Conservation (phyloP, 495 filamentous ascomycete genomes). For the Massariosphaeria phaeospora region DNA sequence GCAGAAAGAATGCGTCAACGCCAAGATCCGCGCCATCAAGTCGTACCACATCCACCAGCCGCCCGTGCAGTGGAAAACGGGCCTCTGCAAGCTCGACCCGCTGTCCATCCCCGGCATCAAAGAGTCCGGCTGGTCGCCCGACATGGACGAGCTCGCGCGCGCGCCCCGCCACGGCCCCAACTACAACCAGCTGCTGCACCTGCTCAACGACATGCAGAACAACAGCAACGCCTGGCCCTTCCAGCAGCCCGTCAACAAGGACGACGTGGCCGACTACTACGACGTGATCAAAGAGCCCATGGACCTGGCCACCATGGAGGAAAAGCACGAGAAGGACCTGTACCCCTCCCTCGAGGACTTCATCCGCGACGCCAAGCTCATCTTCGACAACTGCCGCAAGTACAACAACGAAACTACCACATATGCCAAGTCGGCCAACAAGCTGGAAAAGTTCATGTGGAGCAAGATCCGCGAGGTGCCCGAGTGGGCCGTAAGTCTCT, state of each 20-base stretch:
- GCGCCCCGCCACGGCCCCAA: constrained; percentile 97
- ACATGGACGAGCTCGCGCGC: constrained; percentile 95
- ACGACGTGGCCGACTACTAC: constrained; percentile 96
- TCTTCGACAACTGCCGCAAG: constrained; percentile 90
- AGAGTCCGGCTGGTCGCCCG: constrained; percentile 87
- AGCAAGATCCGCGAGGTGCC: constrained; percentile 85
- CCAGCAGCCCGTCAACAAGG: constrained; percentile 84
- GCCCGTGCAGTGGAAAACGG: constrained; percentile 79
- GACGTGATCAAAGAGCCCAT: constrained; percentile 97
- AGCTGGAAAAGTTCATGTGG: constrained; percentile 97
- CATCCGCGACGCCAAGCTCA: constrained; percentile 79
- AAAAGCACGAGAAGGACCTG: constrained; percentile 87
- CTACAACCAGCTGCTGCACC: constrained; percentile 84
- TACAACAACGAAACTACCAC: constrained; percentile 96
- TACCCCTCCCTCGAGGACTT: constrained; percentile 92
- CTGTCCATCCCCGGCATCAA: constrained; percentile 77
- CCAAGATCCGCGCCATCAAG: constrained; percentile 89
- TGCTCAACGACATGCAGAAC: constrained; percentile 94
- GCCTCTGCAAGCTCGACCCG: constrained; percentile 67
- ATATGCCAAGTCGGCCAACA: constrained; percentile 93
- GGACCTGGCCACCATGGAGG: constrained; percentile 95
- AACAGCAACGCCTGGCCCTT: constrained; percentile 91
- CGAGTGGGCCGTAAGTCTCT: constrained; percentile 60
- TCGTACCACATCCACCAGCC: constrained; percentile 82
- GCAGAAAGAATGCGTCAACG: constrained; percentile 89